These are phyloP conservation scores for Fusarium nygamai DNA, from an alignment of 2,329 filamentous ascomycete species.

Conservation along the genomic window DNA sequence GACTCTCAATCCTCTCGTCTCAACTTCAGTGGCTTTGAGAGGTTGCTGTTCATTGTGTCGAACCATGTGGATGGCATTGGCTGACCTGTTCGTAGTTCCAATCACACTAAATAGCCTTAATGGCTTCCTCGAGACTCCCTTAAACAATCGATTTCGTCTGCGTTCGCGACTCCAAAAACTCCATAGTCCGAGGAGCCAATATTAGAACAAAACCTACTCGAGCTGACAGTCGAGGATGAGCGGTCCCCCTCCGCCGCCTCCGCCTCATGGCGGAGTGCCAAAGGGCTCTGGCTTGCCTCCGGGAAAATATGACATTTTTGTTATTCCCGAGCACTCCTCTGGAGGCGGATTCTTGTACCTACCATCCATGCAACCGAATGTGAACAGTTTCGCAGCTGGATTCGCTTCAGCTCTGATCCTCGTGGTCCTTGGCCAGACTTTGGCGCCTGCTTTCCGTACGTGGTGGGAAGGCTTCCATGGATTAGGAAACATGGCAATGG, in stretches of 20 bases:
- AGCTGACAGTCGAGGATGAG: constrained; percentile 52
- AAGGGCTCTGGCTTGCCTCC: constrained; percentile 78
- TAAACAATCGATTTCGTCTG: constrained; percentile 40
- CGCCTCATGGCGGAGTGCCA: constrained; percentile 84
- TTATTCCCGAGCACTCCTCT: constrained; percentile 90
- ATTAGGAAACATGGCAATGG: constrained; percentile 77
- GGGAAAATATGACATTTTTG: constrained; percentile 97
- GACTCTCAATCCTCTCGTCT: not conserved
- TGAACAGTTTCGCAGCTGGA: constrained; percentile 91
- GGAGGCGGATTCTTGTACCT: constrained; percentile 93
- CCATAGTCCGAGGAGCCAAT: constrained; percentile 15
- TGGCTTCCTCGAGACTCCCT: constrained; percentile 45
- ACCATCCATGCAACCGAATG: constrained; percentile 85
- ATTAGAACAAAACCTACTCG: constrained; percentile 23
- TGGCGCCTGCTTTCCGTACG: constrained; percentile 76
- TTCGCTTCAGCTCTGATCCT: constrained; percentile 79
- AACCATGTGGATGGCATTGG: constrained; percentile 5
- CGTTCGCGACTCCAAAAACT: constrained; percentile 16
- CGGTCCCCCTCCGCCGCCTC: constrained; percentile 82
- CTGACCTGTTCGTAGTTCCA: constrained; percentile 30
- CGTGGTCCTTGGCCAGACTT: constrained; percentile 76
- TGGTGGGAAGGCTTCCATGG: constrained; percentile 79
- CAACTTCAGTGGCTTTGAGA: not conserved
- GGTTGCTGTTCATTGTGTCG: not conserved
- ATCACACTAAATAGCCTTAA: constrained; percentile 35